Evolutionary conservation across 1,284 basidiomycete genomes (phyloP).

Genomic region (Cryptococcus hybrid): DNA sequence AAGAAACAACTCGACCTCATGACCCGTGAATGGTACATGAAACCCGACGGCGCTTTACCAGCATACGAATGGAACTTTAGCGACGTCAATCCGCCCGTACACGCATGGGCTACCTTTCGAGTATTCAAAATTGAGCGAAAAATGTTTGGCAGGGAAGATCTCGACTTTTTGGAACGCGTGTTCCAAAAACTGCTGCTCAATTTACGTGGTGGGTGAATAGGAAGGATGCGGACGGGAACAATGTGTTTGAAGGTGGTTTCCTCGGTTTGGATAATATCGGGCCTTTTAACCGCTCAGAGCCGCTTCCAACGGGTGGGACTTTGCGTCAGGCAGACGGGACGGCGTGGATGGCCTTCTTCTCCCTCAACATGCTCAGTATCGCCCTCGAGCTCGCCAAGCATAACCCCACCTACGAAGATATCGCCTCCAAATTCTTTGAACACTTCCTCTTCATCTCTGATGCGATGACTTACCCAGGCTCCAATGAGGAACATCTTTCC

Average conservation of each 20-base stretch:
- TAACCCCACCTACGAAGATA: conserved; percentile 96
- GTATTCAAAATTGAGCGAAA: conserved; percentile 99
- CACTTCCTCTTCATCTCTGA: conserved; percentile 96
- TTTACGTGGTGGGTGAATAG: conserved; percentile 99
- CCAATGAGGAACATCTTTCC: conserved; percentile 70
- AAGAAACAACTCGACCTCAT: conserved; percentile 97
- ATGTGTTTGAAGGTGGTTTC: conserved; percentile 98
- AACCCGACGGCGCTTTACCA: conserved; percentile 95
- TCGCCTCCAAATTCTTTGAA: conserved; percentile 87
- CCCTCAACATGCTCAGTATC: conserved; percentile 95
- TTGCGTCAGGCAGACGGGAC: conserved; percentile 97
- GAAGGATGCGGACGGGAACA: conserved; percentile 90
- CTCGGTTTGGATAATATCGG: conserved; percentile 97
- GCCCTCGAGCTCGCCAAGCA: conserved; percentile 97
- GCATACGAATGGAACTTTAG: conserved; percentile 99
- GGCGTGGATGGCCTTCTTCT: conserved; percentile 99
- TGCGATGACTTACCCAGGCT: conserved; percentile 88
- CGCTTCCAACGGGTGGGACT: conserved; percentile 84
- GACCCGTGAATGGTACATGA: conserved; percentile 97
- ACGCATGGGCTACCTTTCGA: conserved; percentile 96
- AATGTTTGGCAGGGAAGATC: conserved; percentile 83
- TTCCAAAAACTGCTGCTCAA: conserved; percentile 97
- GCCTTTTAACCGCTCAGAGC: conserved; percentile 96
- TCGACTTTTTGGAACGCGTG: conserved; percentile 91
- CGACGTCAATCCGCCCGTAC: conserved; percentile 95